phyloP scores from a whole-genome alignment of 2,329 filamentous ascomycete genomes.

The Didymosphaeria variabile region DNA sequence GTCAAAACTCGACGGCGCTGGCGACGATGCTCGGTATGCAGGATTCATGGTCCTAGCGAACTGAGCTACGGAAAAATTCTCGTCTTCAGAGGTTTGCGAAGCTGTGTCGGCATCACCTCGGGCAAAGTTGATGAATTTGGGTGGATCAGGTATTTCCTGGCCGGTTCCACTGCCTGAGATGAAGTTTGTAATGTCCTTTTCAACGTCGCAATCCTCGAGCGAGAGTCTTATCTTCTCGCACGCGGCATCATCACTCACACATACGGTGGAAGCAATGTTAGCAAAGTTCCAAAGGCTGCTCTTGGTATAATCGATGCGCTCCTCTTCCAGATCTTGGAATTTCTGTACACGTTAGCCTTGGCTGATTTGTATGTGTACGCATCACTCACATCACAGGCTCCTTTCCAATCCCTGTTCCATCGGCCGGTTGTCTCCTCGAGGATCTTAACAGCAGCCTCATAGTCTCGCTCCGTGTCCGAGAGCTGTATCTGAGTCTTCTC shows the following conservation, averaged over 20 bases:
- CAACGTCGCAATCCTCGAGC: constrained; percentile 93
- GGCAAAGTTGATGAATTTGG: constrained; percentile 99
- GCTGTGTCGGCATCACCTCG: constrained; percentile 85
- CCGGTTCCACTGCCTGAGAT: constrained; percentile 90
- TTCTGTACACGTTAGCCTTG: constrained; percentile 64
- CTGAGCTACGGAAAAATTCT: constrained; percentile 91
- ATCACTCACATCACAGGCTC: constrained; percentile 75
- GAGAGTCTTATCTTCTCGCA: constrained; percentile 96
- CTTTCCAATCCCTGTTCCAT: constrained; percentile 99
- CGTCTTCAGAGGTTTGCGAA: constrained; percentile 86
- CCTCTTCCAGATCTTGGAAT: constrained; percentile 98
- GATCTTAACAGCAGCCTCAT: constrained; percentile 90
- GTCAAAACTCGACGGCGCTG: constrained; percentile 90
- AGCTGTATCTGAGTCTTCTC: constrained; percentile 98
- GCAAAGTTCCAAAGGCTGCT: constrained; percentile 98
- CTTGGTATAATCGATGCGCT: constrained; percentile 95
- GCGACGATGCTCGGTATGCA: constrained; percentile 93
- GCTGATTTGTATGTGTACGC: not conserved
- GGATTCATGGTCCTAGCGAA: constrained; percentile 96
- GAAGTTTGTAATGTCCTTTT: constrained; percentile 90
- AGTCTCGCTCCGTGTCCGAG: constrained; percentile 85
- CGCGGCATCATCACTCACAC: constrained; percentile 90
- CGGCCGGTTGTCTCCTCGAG: constrained; percentile 93
- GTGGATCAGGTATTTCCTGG: constrained; percentile 95
- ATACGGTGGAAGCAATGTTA: constrained; percentile 96